A percentile compares a stretch with the other conserved stretches of the same genome.
Conservation (phyloP, 345 rosid species). For the Eucalyptus virginea region DNA sequence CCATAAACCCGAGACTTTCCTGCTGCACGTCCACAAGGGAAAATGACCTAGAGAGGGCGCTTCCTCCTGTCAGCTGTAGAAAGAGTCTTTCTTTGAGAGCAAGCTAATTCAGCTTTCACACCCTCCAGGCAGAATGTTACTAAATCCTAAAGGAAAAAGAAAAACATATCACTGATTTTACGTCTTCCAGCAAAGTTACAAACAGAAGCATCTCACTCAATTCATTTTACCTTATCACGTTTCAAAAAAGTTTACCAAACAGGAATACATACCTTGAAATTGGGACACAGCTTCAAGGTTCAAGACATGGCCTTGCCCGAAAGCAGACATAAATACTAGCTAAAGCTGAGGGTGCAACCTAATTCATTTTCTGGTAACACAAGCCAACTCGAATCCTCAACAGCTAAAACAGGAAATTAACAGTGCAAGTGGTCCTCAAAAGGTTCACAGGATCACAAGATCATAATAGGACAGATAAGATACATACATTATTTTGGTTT, state of each 20-base stretch:
- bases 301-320: background rate
- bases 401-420: background rate
- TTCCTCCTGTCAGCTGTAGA: background rate
- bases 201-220: background rate
- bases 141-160: background rate
- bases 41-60: background rate
- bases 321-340: background rate
- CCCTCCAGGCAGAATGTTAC: background rate
- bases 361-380: background rate
- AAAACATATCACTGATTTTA: background rate
- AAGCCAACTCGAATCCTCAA: background rate
- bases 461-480: background rate
- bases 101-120: background rate
- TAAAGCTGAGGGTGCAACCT: background rate
- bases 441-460: background rate
- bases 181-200: background rate
- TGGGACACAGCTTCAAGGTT: background rate
- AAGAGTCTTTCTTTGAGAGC: background rate
- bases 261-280: background rate
- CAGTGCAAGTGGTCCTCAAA: background rate
- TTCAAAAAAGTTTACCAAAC: background rate
- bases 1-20: background rate
- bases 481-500: background rate
- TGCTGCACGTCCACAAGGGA: background rate
- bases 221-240: background rate